These are phyloP conservation scores for Macrolepiota fuliginosa DNA, from an alignment of 768 basidiomycete genomes.

Conservation along the genomic window DNA sequence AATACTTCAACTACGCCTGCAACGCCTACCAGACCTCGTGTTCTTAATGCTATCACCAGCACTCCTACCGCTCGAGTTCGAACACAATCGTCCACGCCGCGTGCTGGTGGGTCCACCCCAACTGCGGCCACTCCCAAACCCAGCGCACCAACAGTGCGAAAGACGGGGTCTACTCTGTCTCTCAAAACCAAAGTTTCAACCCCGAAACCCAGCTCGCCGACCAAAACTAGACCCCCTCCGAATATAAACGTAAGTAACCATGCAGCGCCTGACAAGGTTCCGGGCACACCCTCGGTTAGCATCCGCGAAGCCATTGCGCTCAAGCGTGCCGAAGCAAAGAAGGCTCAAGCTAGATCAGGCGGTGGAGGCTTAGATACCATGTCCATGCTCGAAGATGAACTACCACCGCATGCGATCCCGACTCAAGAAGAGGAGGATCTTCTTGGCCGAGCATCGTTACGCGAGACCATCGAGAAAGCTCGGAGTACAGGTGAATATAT, in stretches of 20 bases:
- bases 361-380: slow-evolving; percentile 32
- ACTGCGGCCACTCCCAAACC: slow-evolving; percentile 27
- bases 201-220: slow-evolving; percentile 1
- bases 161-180: neutral
- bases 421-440: slow-evolving; percentile 46
- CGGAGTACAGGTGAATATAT: slow-evolving; percentile 66
- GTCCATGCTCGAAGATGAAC: slow-evolving; percentile 46
- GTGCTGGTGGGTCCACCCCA: slow-evolving; percentile 15
- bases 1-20: slow-evolving; percentile 12
- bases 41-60: slow-evolving; percentile 9
- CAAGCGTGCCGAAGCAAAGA: slow-evolving; percentile 77
- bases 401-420: slow-evolving; percentile 31
- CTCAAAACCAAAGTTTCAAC: slow-evolving; percentile 12
- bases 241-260: slow-evolving; percentile 14
- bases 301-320: slow-evolving; percentile 79
- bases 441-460: slow-evolving; percentile 63
- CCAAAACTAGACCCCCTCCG: slow-evolving; percentile 19
- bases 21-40: slow-evolving; percentile 16
- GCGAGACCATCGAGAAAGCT: slow-evolving; percentile 76
- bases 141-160: slow-evolving; percentile 8
- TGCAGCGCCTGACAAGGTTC: neutral
- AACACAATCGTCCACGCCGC: slow-evolving; percentile 16
- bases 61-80: slow-evolving; percentile 15
- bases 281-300: slow-evolving; percentile 35
- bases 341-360: slow-evolving; percentile 34